Percentiles rank a stretch among this genome's conserved stretches.
phyloP scores from a whole-genome alignment of 345 rosid genomes.

The Acer negundo region DNA sequence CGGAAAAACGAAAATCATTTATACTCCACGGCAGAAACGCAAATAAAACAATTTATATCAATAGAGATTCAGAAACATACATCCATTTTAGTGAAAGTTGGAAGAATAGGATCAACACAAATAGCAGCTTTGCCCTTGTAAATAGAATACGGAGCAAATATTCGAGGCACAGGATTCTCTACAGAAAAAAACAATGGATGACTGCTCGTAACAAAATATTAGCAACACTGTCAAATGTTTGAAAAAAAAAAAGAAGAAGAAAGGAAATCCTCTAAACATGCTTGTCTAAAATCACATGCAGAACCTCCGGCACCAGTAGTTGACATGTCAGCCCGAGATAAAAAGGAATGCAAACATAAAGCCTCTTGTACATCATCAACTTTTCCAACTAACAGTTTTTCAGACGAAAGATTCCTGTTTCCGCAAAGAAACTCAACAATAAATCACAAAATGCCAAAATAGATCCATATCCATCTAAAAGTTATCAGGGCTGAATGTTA shows the following conservation, averaged over 20 bases:
- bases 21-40: neutral
- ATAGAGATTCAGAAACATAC: constrained; percentile 35
- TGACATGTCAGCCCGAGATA: constrained; percentile 46
- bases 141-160: constrained; percentile 69
- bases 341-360: constrained; percentile 34
- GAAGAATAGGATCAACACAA: constrained; percentile 69
- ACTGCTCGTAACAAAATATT: neutral
- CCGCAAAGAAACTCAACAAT: neutral
- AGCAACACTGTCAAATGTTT: neutral
- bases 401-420: constrained; percentile 42
- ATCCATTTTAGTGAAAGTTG: constrained; percentile 56
- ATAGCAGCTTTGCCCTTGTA: constrained; percentile 94
- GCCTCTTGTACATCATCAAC: constrained; percentile 26
- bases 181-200: constrained; percentile 2
- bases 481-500: too few species aligned
- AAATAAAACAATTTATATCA: neutral
- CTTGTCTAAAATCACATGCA: neutral
- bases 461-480: neutral
- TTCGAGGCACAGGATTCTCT: constrained; percentile 42
- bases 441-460: neutral
- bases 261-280: neutral
- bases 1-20: neutral
- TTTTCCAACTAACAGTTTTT: constrained; percentile 28
- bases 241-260: neutral
- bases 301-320: constrained; percentile 39